Evolutionary conservation across 2,329 filamentous ascomycete genomes (phyloP).

Genomic region (Mycosphaerelloides madeirae): DNA sequence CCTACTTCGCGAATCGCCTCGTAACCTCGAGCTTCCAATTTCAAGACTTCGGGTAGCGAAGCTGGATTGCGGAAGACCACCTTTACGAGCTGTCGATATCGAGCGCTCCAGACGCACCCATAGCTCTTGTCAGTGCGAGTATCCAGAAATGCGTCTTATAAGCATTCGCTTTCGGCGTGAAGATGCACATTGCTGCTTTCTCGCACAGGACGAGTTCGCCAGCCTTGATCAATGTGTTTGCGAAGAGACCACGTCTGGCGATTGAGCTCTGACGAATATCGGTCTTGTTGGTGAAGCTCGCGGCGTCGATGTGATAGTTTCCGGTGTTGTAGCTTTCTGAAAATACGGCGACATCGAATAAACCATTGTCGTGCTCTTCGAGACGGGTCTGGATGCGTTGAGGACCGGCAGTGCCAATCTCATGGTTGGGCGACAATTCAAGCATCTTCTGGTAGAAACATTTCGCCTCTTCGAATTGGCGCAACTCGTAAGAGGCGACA

Average conservation of each 20-base stretch:
- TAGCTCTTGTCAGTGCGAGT: constrained; percentile 9
- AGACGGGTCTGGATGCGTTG: too few species aligned
- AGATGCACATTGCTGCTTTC: constrained; percentile 20
- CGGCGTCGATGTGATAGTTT: constrained; percentile 15
- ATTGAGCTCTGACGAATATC: constrained; percentile 23
- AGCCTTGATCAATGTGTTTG: constrained; percentile 33
- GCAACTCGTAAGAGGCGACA: too few species aligned
- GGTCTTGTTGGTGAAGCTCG: constrained; percentile 15
- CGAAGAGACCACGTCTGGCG: constrained; percentile 42
- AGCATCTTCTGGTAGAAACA: too few species aligned
- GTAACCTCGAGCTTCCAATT: constrained; percentile 18
- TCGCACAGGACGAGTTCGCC: constrained; percentile 43
- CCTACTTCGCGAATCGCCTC: background rate
- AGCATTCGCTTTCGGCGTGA: constrained; percentile 3
- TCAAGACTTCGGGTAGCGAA: constrained; percentile 10
- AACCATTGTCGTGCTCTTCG: too few species aligned
- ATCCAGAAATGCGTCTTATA: constrained; percentile 9
- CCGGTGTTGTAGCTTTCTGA: too few species aligned
- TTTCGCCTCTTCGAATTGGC: too few species aligned
- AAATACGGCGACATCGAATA: too few species aligned
- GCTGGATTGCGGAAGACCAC: constrained; percentile 17
- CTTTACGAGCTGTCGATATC: constrained; percentile 14
- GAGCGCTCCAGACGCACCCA: constrained; percentile 12
- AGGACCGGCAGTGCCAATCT: too few species aligned
- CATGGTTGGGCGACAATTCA: too few species aligned